phyloP scores from a whole-genome alignment of 1,284 basidiomycete species.

The Ceratobasidium sp. region DNA sequence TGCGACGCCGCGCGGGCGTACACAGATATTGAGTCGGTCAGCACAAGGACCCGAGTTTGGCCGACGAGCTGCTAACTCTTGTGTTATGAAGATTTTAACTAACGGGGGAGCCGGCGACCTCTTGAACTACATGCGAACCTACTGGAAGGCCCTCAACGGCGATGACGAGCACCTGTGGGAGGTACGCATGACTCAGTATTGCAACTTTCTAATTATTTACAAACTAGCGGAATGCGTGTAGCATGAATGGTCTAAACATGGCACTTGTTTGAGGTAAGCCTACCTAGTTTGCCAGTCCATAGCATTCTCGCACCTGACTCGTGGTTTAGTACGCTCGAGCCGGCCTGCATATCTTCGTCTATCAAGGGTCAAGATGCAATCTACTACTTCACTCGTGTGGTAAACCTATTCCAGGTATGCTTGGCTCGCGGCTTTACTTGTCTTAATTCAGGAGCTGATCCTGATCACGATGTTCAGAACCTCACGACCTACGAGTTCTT shows the following conservation, averaged over 20 bases:
- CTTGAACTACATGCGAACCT: slow-evolving; percentile 72
- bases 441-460: neutral
- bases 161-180: slow-evolving; percentile 74
- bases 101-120: slow-evolving; percentile 68
- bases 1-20: slow-evolving; percentile 75
- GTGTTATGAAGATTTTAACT: slow-evolving; percentile 62
- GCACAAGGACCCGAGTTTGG: slow-evolving; percentile 45
- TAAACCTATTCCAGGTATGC: slow-evolving; percentile 69
- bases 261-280: slow-evolving; percentile 74
- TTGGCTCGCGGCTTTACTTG: neutral
- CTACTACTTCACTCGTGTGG: slow-evolving; percentile 74
- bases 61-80: slow-evolving; percentile 9
- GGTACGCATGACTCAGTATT: slow-evolving; percentile 56
- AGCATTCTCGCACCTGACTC: slow-evolving; percentile 32
- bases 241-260: slow-evolving; percentile 58
- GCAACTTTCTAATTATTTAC: neutral
- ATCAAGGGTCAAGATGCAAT: slow-evolving; percentile 36
- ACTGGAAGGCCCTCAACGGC: slow-evolving; percentile 73
- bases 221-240: neutral
- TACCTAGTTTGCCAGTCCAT: neutral
- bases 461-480: slow-evolving; percentile 54
- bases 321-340: slow-evolving; percentile 65
- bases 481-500: slow-evolving; percentile 81
- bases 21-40: slow-evolving; percentile 64
- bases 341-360: slow-evolving; percentile 47